Base-by-base conservation (phyloP, 139 green algal genomes). In the Raphidocelis subcapitata region DNA sequence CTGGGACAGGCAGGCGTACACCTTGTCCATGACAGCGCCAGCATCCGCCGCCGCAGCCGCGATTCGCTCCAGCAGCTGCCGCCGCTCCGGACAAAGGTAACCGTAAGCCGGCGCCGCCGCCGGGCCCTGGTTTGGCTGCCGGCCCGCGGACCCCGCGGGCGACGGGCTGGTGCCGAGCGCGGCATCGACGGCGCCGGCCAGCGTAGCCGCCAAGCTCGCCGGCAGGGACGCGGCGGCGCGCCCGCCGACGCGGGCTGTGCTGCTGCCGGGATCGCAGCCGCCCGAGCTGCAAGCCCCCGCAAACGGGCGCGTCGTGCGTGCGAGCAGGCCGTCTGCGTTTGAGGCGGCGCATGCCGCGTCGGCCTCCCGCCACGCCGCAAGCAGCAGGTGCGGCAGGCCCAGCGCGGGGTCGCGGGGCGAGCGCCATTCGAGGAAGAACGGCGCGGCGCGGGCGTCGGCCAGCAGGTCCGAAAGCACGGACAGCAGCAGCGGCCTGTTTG, bases 361-460 rank as follows among this genome's bases (percentile, higher is more conserved):
- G 66, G 86, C 80, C 59, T 90, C 80, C 55, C 77, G 46, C 83
- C 83, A 88, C 1, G 86, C 62, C 12, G 26, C 32, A 26, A 88
- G 62, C 63, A 88, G 80, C 74, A 88, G 35, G 67, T 86, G 77
- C 32, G 72, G 74, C 3, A 74, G 76, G 23, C 55, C 68, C 32
- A 70, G 32, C 12, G 3, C 44, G 8, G 18, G 33, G 20, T 35
- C 49, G 3, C 28, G 23, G 1, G 55, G 20, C 5, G 55, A 28
- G 20, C 69, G 64, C 84, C 84, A 90, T 4, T 85, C 76, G 55
- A 82, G 73, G 49, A 90, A 83, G 64, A 90, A 90, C 12, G 69
- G 23, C 59, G 82, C 79, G 8, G 73, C 65, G 31, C 71, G 62
- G 1, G 69, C 63, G 74, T 90, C 84, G 3, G 65, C 60, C 36